Base-by-base conservation (phyloP, 371 early-diverging fungal genomes). In the Lichtheimia ramosa region DNA sequence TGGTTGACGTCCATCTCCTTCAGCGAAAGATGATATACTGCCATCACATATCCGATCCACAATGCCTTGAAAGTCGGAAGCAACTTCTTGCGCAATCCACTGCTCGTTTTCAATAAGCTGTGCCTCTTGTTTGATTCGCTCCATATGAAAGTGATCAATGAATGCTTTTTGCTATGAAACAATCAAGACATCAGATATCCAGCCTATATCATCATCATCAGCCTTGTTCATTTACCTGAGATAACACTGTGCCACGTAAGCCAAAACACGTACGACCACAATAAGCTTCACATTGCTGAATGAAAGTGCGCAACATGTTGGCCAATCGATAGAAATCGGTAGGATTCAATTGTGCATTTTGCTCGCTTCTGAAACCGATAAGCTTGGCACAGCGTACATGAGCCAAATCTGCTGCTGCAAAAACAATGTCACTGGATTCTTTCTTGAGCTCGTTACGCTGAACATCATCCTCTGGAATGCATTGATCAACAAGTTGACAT, bases 81-180 rank as follows among this genome's bases (percentile, higher is more conserved):
- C 95, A 8, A 97, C 93, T 52, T 92, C 93, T 10, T 92, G 89
- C 51, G 91, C 92, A 15, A 83, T 80, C 98, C 98, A 97, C 70
- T 94, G 94, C 67, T 97, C 98, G 63, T 92, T 94, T 58, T 96
- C 98, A 43, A 97, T 87, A 13, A 96, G 70, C n/a, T 90, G 75
- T 3, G 90, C 85, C 23, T 93, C 79, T 70, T 97, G 96, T 48
- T 89, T 93, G 21, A 86, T 80, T 53, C 89, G 87, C 63, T 96
- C 95, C 67, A 91, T 91, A 62, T 96, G 97, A 63, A 96, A 97
- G 68, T 94, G 90, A 48, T 77, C 83, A 18, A 97, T 59, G 71
- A 92, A 96, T 15, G 90, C 84, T 64, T 93, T 93, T 58, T 94
- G 90, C 86, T 92, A 65, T 42, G 50, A 10, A 14, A 40, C 16